Percentiles rank a stretch among this genome's conserved stretches.
Conservation (phyloP, 2,329 filamentous ascomycete species). For the Plectosphaerella plurivora region DNA sequence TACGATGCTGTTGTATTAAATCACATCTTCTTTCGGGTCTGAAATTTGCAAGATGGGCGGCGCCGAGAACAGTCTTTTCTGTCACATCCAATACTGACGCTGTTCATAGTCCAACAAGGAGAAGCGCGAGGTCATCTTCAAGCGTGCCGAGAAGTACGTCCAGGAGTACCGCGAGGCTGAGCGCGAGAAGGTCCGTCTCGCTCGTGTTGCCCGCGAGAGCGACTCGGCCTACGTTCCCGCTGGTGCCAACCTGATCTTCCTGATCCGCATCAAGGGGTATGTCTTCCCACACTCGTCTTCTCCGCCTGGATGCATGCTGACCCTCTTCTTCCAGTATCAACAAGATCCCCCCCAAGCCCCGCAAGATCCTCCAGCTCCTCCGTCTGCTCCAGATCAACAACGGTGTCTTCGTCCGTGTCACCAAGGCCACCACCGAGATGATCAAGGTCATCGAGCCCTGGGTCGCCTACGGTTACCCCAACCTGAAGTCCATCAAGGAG, state of each 20-base stretch:
- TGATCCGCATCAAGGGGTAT: conserved; percentile 97
- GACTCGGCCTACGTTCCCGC: conserved; percentile 92
- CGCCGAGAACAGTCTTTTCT: conserved; percentile 11
- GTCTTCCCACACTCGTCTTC: conserved; percentile 17
- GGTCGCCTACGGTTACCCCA: conserved; percentile 98
- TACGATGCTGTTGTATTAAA: conserved; percentile 86
- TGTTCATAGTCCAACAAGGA: conserved; percentile 83
- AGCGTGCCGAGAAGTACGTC: conserved; percentile 99
- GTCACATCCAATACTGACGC: conserved; percentile 6
- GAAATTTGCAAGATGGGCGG: conserved; percentile 46
- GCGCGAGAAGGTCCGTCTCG: conserved; percentile 95
- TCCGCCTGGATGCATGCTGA: conserved; percentile 6
- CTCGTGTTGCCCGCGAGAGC: conserved; percentile 83
- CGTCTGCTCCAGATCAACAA: conserved; percentile 99
- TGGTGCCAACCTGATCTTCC: conserved; percentile 94
- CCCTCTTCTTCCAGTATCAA: conserved; percentile 72
- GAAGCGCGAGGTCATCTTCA: conserved; percentile 98
- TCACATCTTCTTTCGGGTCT: conserved; percentile 99
- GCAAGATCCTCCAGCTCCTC: conserved; percentile 99
- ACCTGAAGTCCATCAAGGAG: conserved; percentile 98
- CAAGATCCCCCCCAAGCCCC: conserved; percentile 99
- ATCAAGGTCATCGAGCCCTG: conserved; percentile 98
- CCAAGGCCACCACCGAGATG: conserved; percentile 97
- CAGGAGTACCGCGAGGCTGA: conserved; percentile 98
- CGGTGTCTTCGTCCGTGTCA: conserved; percentile 94